Evolutionary conservation across 305 asterid species (phyloP), one percentile per base, ranked within the genome.

Genomic region (Striga hermonthica): DNA sequence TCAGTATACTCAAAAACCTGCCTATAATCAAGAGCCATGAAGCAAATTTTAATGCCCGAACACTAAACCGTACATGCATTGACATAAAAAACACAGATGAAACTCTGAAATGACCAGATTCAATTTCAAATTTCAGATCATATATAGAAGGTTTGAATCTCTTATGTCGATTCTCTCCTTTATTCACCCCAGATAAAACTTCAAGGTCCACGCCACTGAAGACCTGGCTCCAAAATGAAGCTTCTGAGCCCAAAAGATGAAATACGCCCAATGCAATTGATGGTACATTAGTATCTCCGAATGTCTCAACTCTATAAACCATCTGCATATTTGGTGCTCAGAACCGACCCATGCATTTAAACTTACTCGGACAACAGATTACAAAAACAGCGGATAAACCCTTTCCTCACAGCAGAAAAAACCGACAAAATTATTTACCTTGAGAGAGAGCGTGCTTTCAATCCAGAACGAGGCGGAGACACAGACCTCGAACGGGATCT

Each of bases 401-500:
- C 57, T 14, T 66, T 14, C 14, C 7, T 38, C 16, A 48, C 14
- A 52, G 60, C 15, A 39, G 13, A 54, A 53, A 35, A 37, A n/a
- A 65, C 44, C 44, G 72, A 47, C 53, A 50, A 22, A 52, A 36
- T 22, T 70, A 57, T 47, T 34, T 84, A 88, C 98, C 98, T 92
- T 64, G 97, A 90, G 36, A 78, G 14, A 60, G 86, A 73, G 53
- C 84, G 89, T 40, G 82, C 81, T 68, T 82, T 89, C 34, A 93
- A 72, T 34, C 65, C 75, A 65, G 90, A 74, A 69, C 67, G 83
- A 54, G 89, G 80, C 59, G 82, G 67, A 49, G 78, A 65, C 9
- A 49, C 74, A 7, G 87, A 80, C 76, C 74, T 78, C 3, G 89
- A 81, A 56, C 74, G 89, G 57, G 97, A 90, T 72, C 88, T 90